Conservation (phyloP, 129 eudicot species). For the Sambucus nigra region DNA sequence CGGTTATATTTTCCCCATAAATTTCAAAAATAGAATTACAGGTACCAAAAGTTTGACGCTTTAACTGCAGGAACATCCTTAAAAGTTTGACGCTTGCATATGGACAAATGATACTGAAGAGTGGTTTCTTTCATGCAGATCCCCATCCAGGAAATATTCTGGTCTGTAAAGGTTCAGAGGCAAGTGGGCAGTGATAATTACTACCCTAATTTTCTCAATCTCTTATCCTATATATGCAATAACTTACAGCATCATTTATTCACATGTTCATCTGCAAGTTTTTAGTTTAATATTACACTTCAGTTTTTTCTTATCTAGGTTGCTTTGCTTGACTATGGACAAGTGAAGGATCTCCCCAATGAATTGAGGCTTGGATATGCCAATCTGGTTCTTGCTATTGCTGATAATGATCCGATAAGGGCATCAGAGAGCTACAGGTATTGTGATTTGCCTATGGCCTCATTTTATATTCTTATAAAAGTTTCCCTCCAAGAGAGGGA, state of each 20-base stretch:
- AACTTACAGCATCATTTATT: neutral
- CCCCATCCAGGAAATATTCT: constrained; percentile 98
- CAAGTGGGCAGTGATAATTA: constrained; percentile 14
- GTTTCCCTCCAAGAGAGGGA: neutral
- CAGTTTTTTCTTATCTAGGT: constrained; percentile 32
- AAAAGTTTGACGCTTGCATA: constrained; percentile 85
- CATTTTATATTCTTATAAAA: neutral
- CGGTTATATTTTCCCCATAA: too few relatives aligned
- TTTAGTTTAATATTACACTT: neutral
- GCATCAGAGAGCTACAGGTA: constrained; percentile 85
- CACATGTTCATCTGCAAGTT: neutral
- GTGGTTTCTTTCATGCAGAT: constrained; percentile 98
- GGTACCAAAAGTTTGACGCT: too few relatives aligned
- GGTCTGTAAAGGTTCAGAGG: constrained; percentile 86
- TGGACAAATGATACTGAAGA: constrained; percentile 96
- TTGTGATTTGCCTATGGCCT: neutral
- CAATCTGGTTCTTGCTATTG: constrained; percentile 77
- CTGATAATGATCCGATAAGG: constrained; percentile 69
- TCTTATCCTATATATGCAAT: neutral
- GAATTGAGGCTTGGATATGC: constrained; percentile 86
- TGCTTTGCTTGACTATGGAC: constrained; percentile 97
- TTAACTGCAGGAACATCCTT: constrained; percentile 64
- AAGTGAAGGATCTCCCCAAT: constrained; percentile 96
- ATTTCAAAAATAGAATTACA: too few relatives aligned
- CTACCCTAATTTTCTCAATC: neutral